Evolutionary conservation across 2,329 filamentous ascomycete genomes (phyloP).

Genomic region (Cercospora beticola): DNA sequence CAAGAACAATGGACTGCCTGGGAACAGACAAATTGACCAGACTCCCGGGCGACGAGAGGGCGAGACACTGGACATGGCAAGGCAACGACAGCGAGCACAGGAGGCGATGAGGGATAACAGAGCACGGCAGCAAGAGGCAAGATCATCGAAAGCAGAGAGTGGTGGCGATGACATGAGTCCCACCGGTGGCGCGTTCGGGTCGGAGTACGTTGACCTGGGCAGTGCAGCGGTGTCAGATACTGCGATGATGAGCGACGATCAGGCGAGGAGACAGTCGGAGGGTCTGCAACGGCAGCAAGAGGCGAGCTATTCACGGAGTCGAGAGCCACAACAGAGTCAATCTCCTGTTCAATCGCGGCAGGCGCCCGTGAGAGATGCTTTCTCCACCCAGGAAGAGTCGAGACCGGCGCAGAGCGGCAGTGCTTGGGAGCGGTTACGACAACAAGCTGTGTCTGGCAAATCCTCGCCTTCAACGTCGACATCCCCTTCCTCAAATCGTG

Average conservation of each 20-base stretch:
- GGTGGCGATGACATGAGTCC: slow-evolving; percentile 43
- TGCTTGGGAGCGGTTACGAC: slow-evolving; percentile 48
- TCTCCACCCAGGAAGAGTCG: background rate
- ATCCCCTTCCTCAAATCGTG: slow-evolving; percentile 21
- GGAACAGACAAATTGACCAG: slow-evolving; percentile 24
- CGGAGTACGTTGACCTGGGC: slow-evolving; percentile 35
- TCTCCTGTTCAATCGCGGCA: background rate
- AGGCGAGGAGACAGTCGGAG: slow-evolving; percentile 23
- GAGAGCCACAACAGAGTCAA: background rate
- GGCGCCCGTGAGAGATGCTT: slow-evolving; percentile 1
- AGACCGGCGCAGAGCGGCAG: slow-evolving; percentile 34
- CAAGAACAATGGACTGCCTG: slow-evolving; percentile 21
- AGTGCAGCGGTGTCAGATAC: slow-evolving; percentile 23
- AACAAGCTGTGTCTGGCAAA: slow-evolving; percentile 28
- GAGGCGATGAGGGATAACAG: slow-evolving; percentile 23
- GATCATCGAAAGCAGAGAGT: slow-evolving; percentile 4
- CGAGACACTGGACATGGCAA: slow-evolving; percentile 35
- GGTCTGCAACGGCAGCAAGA: slow-evolving; percentile 14
- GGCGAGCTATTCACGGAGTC: slow-evolving; percentile 12
- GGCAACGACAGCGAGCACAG: slow-evolving; percentile 32
- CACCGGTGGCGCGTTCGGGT: slow-evolving; percentile 37
- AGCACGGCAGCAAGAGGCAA: background rate
- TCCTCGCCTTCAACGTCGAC: slow-evolving; percentile 26
- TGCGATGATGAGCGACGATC: slow-evolving; percentile 36
- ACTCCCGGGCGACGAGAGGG: slow-evolving; percentile 24